Percentiles rank a stretch among this genome's conserved stretches.
Conservation (phyloP, 345 rosid genomes). For the Psidium friedrichsthalianum region DNA sequence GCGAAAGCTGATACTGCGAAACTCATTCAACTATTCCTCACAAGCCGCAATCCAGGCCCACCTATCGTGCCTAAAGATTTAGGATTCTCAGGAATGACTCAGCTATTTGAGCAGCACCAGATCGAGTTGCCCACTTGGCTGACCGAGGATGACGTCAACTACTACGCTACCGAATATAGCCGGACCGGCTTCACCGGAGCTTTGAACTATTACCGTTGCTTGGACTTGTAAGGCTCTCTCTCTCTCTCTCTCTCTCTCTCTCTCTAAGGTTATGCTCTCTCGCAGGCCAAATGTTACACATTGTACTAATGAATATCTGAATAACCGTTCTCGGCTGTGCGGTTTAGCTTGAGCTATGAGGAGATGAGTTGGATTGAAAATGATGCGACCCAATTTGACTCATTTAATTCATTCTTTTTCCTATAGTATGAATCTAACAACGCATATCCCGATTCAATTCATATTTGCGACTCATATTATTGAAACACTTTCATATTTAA, state of each 20-base stretch:
- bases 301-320: neutral
- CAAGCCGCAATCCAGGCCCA: conserved; percentile 27
- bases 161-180: conserved; percentile 5
- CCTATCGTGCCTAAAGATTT: conserved; percentile 18
- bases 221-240: conserved; percentile 10
- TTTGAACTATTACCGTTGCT: conserved; percentile 27
- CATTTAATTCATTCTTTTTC: no score
- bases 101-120: conserved; percentile 4
- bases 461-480: no score
- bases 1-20: conserved; percentile 38
- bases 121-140: conserved; percentile 50
- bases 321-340: no score
- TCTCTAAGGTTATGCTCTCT: neutral
- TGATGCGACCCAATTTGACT: no score
- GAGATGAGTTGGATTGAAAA: neutral
- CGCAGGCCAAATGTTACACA: neutral
- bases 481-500: no score
- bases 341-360: neutral
- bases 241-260: neutral
- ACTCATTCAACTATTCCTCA: conserved; percentile 25
- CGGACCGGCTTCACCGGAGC: conserved; percentile 26
- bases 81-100: conserved; percentile 20
- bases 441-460: no score
- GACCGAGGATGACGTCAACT: conserved; percentile 22
- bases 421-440: no score